phyloP scores from a whole-genome alignment of 1,284 basidiomycete species.

The Leccinum fallax region DNA sequence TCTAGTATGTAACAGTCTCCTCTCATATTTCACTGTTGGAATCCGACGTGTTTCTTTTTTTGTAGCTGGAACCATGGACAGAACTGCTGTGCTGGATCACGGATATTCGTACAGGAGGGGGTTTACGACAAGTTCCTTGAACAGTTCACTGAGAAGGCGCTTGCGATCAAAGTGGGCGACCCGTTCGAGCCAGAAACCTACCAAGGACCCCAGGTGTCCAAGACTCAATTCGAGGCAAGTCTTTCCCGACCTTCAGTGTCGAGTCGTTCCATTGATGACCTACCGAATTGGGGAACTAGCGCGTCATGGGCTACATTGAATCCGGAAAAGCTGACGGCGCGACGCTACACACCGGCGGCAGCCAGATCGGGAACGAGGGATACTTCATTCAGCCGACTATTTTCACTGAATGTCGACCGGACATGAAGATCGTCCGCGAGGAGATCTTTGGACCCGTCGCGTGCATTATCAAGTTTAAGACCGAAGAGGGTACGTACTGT shows the following conservation, averaged over 20 bases:
- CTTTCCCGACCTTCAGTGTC: not conserved
- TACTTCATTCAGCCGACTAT: conserved; percentile 65
- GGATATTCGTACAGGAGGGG: conserved; percentile 67
- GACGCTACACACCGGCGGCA: conserved; percentile 63
- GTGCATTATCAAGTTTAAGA: conserved; percentile 22
- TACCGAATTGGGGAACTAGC: not conserved
- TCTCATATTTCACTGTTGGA: not conserved
- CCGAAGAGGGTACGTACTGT: conserved; percentile 18
- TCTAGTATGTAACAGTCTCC: conserved; percentile 42
- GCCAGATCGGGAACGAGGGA: conserved; percentile 57
- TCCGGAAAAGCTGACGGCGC: conserved; percentile 38
- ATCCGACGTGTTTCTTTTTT: conserved; percentile 9
- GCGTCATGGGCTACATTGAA: conserved; percentile 17
- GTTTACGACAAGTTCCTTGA: conserved; percentile 64
- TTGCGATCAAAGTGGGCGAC: conserved; percentile 59
- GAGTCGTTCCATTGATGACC: not conserved
- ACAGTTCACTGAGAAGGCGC: conserved; percentile 50
- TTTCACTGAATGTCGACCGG: conserved; percentile 61
- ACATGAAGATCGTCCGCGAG: conserved; percentile 72
- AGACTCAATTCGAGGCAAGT: conserved; percentile 45
- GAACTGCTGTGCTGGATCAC: conserved; percentile 67
- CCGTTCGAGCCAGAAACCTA: conserved; percentile 64
- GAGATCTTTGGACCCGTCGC: conserved; percentile 67
- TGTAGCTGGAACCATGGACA: conserved; percentile 68
- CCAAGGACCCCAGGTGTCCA: conserved; percentile 76